A percentile compares a stretch with the other conserved stretches of the same genome.
phyloP scores from a whole-genome alignment of 208 protist species.

The Acanthamoeba healyi region DNA sequence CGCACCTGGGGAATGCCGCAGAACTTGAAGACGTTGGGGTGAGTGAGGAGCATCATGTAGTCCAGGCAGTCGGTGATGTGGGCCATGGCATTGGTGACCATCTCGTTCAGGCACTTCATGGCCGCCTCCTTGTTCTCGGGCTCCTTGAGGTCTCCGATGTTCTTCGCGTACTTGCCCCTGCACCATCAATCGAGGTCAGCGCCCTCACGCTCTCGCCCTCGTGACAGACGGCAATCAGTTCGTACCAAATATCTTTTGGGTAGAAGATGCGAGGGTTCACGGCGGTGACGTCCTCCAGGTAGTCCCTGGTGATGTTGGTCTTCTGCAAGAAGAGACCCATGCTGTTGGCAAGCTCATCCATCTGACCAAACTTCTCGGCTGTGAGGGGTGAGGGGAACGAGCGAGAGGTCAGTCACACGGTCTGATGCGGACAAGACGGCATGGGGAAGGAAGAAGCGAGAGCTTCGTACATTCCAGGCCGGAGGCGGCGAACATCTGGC shows the following conservation, averaged over 20 bases:
- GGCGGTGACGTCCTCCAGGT: conserved; percentile 96
- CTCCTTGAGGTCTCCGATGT: conserved; percentile 90
- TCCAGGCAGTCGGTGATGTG: conserved; percentile 93
- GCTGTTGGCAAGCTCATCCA: conserved; percentile 92
- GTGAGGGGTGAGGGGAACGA: not conserved
- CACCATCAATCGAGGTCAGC: not conserved
- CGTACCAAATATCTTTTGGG: conserved; percentile 93
- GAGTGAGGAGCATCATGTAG: conserved; percentile 92
- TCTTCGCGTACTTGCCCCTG: conserved; percentile 88
- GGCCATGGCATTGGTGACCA: conserved; percentile 95
- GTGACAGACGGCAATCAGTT: not conserved
- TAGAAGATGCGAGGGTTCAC: conserved; percentile 95
- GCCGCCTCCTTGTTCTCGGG: conserved; percentile 86
- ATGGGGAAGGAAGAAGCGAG: not conserved
- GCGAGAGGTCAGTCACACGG: not conserved
- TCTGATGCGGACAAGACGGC: not conserved
- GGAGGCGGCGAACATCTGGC: conserved; percentile 92
- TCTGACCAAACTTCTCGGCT: conserved; percentile 82
- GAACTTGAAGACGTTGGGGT: conserved; percentile 95
- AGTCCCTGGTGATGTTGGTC: conserved; percentile 98
- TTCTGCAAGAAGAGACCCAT: conserved; percentile 99
- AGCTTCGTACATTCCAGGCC: conserved; percentile 89
- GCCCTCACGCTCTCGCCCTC: not conserved
- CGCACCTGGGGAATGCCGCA: conserved; percentile 94
- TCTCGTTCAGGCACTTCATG: conserved; percentile 95